Conservation (phyloP, 2,329 filamentous ascomycete genomes). For the Fonsecaea monophora region DNA sequence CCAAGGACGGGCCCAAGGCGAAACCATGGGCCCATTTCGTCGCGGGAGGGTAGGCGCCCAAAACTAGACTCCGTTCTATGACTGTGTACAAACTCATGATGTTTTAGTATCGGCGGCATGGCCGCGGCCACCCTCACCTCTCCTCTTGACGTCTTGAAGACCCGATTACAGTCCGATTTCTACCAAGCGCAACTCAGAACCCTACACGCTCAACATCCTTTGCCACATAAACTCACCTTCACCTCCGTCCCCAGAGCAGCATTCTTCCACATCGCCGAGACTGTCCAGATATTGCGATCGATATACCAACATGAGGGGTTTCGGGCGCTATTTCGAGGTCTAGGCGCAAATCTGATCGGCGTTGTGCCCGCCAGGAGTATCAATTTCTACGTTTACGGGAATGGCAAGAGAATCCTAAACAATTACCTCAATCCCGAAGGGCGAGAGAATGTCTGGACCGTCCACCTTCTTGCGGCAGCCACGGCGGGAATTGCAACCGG, state of each 20-base stretch:
- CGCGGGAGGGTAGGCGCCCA: slow-evolving; percentile 76
- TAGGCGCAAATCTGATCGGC: slow-evolving; percentile 87
- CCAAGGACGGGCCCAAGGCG: slow-evolving; percentile 51
- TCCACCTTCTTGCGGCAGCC: slow-evolving; percentile 79
- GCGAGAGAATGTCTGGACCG: slow-evolving; percentile 52
- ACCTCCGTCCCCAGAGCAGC: slow-evolving; percentile 71
- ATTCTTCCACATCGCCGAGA: slow-evolving; percentile 80
- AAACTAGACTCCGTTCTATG: slow-evolving; percentile 7
- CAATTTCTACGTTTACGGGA: slow-evolving; percentile 93
- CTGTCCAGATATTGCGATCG: slow-evolving; percentile 79
- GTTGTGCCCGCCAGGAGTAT: slow-evolving; percentile 89
- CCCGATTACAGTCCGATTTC: slow-evolving; percentile 89
- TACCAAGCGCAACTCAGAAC: slow-evolving; percentile 83
- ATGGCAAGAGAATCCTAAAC: slow-evolving; percentile 82
- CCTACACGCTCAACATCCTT: slow-evolving; percentile 65
- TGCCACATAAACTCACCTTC: slow-evolving; percentile 60
- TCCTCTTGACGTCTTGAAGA: slow-evolving; percentile 92
- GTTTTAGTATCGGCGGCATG: slow-evolving; percentile 79
- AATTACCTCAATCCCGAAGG: slow-evolving; percentile 72
- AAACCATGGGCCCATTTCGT: slow-evolving; percentile 93
- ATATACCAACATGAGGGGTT: slow-evolving; percentile 83
- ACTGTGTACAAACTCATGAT: slow-evolving; percentile 33
- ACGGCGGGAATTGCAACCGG: slow-evolving; percentile 83
- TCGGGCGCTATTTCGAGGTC: slow-evolving; percentile 88
- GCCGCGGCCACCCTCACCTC: slow-evolving; percentile 90